These are phyloP conservation scores for Tylopilus sp. DNA, from an alignment of 768 basidiomycete genomes.

Conservation along the genomic window DNA sequence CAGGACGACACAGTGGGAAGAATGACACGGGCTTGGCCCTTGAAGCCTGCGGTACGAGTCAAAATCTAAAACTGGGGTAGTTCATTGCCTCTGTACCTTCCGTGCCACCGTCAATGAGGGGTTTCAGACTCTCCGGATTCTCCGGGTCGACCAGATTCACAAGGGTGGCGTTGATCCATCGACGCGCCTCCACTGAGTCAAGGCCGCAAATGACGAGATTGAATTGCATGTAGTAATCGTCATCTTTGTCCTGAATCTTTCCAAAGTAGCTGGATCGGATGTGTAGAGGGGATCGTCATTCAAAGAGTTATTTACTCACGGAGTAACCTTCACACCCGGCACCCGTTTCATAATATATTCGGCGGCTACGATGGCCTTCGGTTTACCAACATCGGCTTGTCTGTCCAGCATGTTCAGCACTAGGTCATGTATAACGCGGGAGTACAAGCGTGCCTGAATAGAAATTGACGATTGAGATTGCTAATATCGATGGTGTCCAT, in stretches of 20 bases:
- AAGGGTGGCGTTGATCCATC: conserved; percentile 99
- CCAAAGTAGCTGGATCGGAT: conserved; percentile 71
- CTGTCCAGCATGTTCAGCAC: conserved; percentile 36
- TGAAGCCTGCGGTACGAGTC: conserved; percentile 67
- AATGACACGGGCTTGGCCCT: conserved; percentile 96
- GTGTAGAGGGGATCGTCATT: conserved; percentile 4
- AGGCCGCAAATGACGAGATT: conserved; percentile 96
- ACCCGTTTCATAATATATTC: conserved; percentile 97
- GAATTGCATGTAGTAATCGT: conserved; percentile 95
- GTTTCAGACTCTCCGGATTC: conserved; percentile 89
- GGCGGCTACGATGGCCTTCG: conserved; percentile 92
- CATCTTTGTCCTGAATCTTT: conserved; percentile 97
- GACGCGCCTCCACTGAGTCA: conserved; percentile 93
- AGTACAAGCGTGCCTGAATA: conserved; percentile 70
- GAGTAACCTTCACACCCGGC: conserved; percentile 93
- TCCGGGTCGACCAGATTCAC: conserved; percentile 94
- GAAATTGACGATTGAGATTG: conserved; percentile 96
- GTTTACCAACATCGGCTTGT: conserved; percentile 85
- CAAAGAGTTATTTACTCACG: conserved; percentile 53
- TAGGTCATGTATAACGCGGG: not conserved
- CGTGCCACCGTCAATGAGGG: conserved; percentile 96
- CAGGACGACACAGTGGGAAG: conserved; percentile 93
- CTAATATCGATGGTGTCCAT: conserved; percentile 99
- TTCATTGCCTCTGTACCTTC: conserved; percentile 61
- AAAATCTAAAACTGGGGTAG: not conserved